These are phyloP conservation scores for Eucalyptus decipiens DNA, from an alignment of 345 rosid species.

Conservation along the genomic window DNA sequence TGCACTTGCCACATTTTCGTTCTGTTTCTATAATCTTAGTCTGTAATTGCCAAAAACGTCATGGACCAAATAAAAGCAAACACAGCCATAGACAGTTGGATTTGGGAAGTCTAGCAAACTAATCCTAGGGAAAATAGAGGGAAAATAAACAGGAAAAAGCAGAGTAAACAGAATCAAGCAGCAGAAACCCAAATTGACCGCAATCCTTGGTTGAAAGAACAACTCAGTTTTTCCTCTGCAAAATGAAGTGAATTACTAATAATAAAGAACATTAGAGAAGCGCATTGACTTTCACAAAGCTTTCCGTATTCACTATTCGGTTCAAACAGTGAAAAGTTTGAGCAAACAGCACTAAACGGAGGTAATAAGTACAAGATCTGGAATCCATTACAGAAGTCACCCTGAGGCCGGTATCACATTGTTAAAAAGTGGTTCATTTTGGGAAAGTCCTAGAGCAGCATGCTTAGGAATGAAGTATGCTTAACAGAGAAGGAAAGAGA, in stretches of 20 bases:
- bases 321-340: background rate
- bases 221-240: background rate
- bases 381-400: background rate
- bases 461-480: no score
- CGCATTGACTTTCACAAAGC: background rate
- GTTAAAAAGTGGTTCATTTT: no score
- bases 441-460: no score
- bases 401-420: background rate
- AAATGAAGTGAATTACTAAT: background rate
- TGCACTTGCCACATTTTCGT: background rate
- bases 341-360: background rate
- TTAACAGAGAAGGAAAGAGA: no score
- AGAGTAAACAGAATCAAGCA: background rate
- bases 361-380: background rate
- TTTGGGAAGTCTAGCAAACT: background rate
- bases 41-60: background rate
- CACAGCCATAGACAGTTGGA: background rate
- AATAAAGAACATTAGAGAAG: background rate
- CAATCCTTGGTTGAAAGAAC: background rate
- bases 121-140: background rate
- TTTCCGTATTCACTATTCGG: background rate
- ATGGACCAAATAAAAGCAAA: background rate
- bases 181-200: background rate
- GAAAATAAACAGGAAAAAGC: background rate
- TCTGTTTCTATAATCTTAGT: background rate